phyloP scores from a whole-genome alignment of 78 protist genomes.

The Acrasis kona region DNA sequence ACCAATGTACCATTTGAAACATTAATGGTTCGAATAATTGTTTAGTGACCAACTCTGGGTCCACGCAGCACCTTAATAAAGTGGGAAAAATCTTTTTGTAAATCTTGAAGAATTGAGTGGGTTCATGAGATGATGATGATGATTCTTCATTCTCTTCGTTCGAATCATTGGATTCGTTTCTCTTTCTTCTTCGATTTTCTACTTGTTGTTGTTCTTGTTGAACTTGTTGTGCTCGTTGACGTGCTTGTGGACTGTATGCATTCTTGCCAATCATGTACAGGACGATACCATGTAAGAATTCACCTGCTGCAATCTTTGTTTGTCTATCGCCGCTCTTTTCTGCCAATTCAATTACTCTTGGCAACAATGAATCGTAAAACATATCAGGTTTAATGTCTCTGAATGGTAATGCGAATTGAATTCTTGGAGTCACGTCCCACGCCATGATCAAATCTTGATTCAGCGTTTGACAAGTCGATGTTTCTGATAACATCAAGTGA shows the following conservation, averaged over 20 bases:
- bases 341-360: constrained; percentile 46
- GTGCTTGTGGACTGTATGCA: constrained; percentile 15
- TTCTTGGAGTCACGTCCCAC: constrained; percentile 36
- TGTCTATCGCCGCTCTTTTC: constrained; percentile 37
- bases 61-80: constrained; percentile 40
- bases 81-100: constrained; percentile 43
- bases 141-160: no score
- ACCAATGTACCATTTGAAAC: constrained; percentile 65
- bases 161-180: no score
- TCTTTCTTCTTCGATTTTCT: no score
- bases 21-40: constrained; percentile 55
- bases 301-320: constrained; percentile 66
- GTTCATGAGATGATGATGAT: neutral
- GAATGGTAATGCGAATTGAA: constrained; percentile 35
- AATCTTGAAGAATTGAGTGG: neutral
- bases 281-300: constrained; percentile 60
- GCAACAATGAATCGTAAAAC: constrained; percentile 32
- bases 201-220: no score
- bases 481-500: neutral
- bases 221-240: no score
- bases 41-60: constrained; percentile 56
- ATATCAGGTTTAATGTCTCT: constrained; percentile 9
- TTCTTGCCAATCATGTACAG: constrained; percentile 44
- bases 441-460: neutral
- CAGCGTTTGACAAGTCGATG: no score